Conservation (phyloP, 208 protist genomes). For the Phytomonas francai region DNA sequence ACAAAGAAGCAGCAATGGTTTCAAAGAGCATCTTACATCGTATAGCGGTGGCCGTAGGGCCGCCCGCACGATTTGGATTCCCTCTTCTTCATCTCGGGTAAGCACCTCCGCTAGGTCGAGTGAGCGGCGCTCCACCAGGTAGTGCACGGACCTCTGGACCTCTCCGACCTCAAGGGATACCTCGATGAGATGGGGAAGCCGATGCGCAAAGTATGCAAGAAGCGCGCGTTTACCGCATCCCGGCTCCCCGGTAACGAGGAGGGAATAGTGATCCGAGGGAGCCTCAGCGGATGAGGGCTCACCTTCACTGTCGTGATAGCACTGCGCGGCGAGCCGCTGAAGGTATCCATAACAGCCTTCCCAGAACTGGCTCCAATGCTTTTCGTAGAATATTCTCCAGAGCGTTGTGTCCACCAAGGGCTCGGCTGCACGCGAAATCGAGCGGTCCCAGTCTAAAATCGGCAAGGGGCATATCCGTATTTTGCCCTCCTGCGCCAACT, state of each 20-base stretch:
- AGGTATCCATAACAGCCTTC: background rate
- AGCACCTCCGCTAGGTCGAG: conserved; percentile 38
- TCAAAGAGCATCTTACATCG: background rate
- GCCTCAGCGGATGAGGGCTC: background rate
- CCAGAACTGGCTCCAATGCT: background rate
- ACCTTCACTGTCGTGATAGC: background rate
- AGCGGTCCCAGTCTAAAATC: background rate
- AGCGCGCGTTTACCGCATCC: background rate
- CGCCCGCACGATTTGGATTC: conserved; percentile 23
- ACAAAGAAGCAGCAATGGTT: conserved; percentile 23
- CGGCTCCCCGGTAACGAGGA: background rate
- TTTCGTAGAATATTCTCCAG: background rate
- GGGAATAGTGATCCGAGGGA: background rate
- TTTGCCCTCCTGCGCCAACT: background rate
- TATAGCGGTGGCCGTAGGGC: conserved; percentile 20
- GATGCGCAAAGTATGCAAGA: background rate
- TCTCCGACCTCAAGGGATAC: background rate
- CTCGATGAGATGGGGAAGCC: background rate
- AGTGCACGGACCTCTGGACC: conserved; percentile 1
- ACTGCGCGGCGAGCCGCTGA: background rate
- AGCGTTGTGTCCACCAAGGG: background rate
- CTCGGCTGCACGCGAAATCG: background rate
- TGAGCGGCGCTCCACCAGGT: conserved; percentile 29
- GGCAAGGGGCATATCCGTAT: background rate
- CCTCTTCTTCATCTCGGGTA: conserved; percentile 37